Conservation (phyloP, 2,329 filamentous ascomycete species). For the Helicocarpus griseus region DNA sequence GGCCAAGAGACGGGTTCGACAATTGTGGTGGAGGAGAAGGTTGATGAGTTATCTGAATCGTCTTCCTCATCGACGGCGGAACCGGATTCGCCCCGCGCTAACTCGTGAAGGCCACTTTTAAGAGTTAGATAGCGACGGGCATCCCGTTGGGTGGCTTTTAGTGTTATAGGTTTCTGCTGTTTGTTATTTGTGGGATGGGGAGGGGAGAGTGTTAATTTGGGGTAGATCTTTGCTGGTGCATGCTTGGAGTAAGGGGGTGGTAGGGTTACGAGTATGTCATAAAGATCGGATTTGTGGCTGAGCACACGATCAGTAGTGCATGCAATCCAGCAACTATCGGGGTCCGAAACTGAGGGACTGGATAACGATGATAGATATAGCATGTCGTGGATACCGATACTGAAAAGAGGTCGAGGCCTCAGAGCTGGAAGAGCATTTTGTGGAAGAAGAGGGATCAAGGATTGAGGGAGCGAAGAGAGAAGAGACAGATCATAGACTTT, state of each 20-base stretch:
- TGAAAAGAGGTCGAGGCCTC: slow-evolving; percentile 75
- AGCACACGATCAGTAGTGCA: slow-evolving; percentile 95
- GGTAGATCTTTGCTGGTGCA: slow-evolving; percentile 58
- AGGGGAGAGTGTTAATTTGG: slow-evolving; percentile 46
- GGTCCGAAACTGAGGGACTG: slow-evolving; percentile 28
- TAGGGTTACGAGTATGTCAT: slow-evolving; percentile 80
- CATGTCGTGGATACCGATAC: slow-evolving; percentile 87
- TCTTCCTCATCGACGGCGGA: slow-evolving; percentile 21
- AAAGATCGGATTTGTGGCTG: slow-evolving; percentile 73
- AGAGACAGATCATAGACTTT: slow-evolving; percentile 90
- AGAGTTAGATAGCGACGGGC: slow-evolving; percentile 68
- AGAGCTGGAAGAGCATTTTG: slow-evolving; percentile 50
- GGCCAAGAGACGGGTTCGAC: slow-evolving; percentile 52
- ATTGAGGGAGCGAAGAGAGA: slow-evolving; percentile 74
- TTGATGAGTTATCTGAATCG: slow-evolving; percentile 31
- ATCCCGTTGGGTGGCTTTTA: slow-evolving; percentile 87
- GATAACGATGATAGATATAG: slow-evolving; percentile 62
- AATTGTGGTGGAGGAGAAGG: slow-evolving; percentile 34
- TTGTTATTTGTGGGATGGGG: slow-evolving; percentile 43
- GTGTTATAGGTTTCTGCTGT: slow-evolving; percentile 19
- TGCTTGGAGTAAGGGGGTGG: slow-evolving; percentile 53
- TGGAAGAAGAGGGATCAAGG: slow-evolving; percentile 60
- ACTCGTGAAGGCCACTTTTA: slow-evolving; percentile 47
- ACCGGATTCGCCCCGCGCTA: slow-evolving; percentile 16
- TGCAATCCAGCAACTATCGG: slow-evolving; percentile 69